These are phyloP conservation scores for Plantago elongata DNA, from an alignment of 257 asterid genomes.

Conservation along the genomic window DNA sequence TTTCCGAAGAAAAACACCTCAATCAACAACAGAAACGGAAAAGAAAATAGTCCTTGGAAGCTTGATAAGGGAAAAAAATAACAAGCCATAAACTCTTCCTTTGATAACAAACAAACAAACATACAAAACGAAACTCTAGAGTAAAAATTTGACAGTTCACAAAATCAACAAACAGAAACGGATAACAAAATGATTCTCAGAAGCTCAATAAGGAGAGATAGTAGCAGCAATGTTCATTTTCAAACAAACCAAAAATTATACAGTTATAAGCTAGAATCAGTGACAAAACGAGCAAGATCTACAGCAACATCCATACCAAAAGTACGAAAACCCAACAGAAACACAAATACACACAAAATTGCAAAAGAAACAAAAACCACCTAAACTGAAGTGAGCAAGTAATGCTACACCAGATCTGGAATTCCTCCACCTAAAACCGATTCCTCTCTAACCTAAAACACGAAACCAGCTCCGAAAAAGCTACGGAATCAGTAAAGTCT, in stretches of 20 bases:
- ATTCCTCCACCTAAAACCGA: conserved; percentile 34
- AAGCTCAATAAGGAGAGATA: too few relatives aligned
- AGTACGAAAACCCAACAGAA: conserved; percentile 14
- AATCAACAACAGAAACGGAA: too few relatives aligned
- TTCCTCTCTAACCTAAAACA: conserved; percentile 10
- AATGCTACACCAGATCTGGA: conserved; percentile 67
- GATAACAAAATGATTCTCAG: too few relatives aligned
- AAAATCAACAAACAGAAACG: too few relatives aligned
- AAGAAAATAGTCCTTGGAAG: too few relatives aligned
- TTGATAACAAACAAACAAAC: conserved; percentile 4
- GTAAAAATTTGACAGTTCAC: not conserved
- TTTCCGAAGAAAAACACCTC: not conserved
- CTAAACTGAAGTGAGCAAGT: conserved; percentile 16
- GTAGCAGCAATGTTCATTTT: not conserved
- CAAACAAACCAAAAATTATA: not conserved
- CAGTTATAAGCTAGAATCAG: conserved; percentile 13
- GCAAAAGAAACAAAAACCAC: conserved; percentile 15
- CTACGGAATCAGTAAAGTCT: conserved; percentile 19
- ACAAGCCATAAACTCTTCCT: not conserved
- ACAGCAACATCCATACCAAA: conserved; percentile 18
- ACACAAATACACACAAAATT: conserved; percentile 14
- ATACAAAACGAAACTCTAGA: not conserved
- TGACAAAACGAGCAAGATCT: conserved; percentile 42
- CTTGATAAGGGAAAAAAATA: too few relatives aligned
- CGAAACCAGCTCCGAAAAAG: conserved; percentile 1